These are phyloP conservation scores for Gossypium bickii DNA, from an alignment of 345 rosid species.

Conservation along the genomic window DNA sequence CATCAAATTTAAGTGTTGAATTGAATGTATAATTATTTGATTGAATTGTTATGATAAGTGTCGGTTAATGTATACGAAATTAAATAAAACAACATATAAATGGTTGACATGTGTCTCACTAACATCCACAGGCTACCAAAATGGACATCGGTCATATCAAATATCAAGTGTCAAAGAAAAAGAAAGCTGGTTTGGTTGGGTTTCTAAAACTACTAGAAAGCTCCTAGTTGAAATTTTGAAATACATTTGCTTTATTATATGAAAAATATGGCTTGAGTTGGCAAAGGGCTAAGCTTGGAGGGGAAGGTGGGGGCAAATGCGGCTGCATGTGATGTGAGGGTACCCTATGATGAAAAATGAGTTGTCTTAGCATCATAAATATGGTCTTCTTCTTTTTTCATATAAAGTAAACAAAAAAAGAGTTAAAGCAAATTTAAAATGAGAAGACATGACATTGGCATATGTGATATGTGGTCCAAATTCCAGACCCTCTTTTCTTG, in stretches of 20 bases:
- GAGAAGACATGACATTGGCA: neutral
- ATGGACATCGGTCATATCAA: too few relatives aligned
- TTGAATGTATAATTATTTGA: too few relatives aligned
- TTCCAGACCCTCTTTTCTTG: too few relatives aligned
- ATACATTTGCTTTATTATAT: too few relatives aligned
- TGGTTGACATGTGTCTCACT: neutral
- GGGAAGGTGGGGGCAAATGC: neutral
- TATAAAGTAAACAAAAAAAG: neutral
- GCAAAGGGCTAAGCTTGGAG: neutral
- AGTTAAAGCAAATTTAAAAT: neutral
- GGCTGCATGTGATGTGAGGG: conserved; percentile 33
- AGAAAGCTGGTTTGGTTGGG: neutral
- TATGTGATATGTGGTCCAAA: neutral
- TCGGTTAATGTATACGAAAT: too few relatives aligned
- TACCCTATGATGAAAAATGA: conserved; percentile 11
- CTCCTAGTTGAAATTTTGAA: neutral
- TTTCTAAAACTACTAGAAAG: neutral
- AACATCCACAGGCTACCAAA: too few relatives aligned
- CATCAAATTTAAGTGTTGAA: too few relatives aligned
- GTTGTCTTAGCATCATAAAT: conserved; percentile 26
- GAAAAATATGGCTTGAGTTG: neutral
- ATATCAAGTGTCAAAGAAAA: too few relatives aligned
- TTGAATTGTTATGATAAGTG: too few relatives aligned
- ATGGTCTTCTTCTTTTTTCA: conserved; percentile 1
- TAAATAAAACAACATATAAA: neutral